phyloP scores from a whole-genome alignment of 257 asterid species.

The Anisodus acutangulus region DNA sequence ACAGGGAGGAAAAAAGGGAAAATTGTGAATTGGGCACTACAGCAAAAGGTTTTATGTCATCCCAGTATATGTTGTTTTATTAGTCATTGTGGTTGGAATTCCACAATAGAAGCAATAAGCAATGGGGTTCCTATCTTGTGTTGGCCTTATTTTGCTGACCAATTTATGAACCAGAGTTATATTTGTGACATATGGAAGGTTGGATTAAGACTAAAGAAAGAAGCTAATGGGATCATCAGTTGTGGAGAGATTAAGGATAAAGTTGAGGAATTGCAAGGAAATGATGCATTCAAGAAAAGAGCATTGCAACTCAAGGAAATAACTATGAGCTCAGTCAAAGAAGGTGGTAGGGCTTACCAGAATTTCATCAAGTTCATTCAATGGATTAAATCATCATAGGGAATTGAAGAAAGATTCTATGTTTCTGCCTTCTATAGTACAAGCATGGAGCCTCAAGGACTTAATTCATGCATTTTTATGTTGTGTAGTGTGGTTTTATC shows the following conservation, averaged over 20 bases:
- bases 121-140: conserved; percentile 59
- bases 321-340: conserved; percentile 34
- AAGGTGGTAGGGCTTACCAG: conserved; percentile 48
- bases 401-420: not conserved
- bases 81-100: conserved; percentile 82
- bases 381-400: conserved; percentile 44
- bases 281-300: conserved; percentile 39
- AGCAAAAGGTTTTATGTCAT: conserved; percentile 58
- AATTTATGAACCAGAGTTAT: conserved; percentile 58
- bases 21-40: conserved; percentile 56
- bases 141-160: conserved; percentile 67
- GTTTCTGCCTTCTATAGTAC: not conserved
- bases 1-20: conserved; percentile 39
- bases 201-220: conserved; percentile 45
- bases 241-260: conserved; percentile 46
- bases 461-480: not conserved
- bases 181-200: conserved; percentile 65
- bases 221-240: conserved; percentile 32
- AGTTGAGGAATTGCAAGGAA: conserved; percentile 44
- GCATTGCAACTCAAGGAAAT: conserved; percentile 44
- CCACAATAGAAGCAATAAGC: conserved; percentile 57
- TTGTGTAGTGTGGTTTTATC: not conserved
- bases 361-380: conserved; percentile 46
- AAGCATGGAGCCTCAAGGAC: not conserved
- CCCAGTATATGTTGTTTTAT: conserved; percentile 60